Evolutionary conservation across 148 eudicot genomes (phyloP).

Genomic region (Cornus suecica): DNA sequence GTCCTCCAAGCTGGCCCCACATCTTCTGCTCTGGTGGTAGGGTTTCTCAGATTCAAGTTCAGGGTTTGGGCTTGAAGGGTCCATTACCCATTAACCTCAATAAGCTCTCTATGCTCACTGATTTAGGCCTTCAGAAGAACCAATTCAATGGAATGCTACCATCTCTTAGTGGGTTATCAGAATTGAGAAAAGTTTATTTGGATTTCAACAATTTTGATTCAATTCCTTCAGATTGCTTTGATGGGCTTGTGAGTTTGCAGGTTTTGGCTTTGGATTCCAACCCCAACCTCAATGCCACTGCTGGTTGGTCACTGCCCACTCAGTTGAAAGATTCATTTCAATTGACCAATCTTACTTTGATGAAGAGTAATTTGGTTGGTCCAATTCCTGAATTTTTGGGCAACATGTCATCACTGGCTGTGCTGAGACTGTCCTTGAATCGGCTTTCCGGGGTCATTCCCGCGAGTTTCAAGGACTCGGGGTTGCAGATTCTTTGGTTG

Average conservation of each 20-base stretch:
- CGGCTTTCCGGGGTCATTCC: constrained; percentile 69
- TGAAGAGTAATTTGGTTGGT: constrained; percentile 70
- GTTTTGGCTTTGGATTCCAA: constrained; percentile 72
- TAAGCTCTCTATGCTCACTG: constrained; percentile 48
- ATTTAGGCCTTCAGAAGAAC: constrained; percentile 86
- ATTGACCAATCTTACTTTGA: constrained; percentile 52
- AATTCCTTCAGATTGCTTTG: constrained; percentile 84
- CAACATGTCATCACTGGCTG: constrained; percentile 49
- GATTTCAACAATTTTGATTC: constrained; percentile 73
- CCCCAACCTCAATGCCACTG: constrained; percentile 54
- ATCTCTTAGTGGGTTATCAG: constrained; percentile 63
- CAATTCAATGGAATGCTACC: constrained; percentile 71
- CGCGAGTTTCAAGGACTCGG: constrained; percentile 47
- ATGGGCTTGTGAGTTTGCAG: constrained; percentile 67
- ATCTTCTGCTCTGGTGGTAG: constrained; percentile 51
- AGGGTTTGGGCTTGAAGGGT: constrained; percentile 62
- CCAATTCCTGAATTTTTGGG: constrained; percentile 82
- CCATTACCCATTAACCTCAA: constrained; percentile 67
- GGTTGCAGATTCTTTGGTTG: constrained; percentile 65
- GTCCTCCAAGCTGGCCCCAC: constrained; percentile 68
- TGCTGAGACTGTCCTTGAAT: constrained; percentile 55
- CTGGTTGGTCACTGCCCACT: constrained; percentile 77
- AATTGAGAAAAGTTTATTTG: constrained; percentile 57
- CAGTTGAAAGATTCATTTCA: constrained; percentile 62
- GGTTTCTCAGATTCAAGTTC: constrained; percentile 75